Evolutionary conservation across 2,329 filamentous ascomycete species (phyloP).

Genomic region (Ilyonectria mors-panacis): DNA sequence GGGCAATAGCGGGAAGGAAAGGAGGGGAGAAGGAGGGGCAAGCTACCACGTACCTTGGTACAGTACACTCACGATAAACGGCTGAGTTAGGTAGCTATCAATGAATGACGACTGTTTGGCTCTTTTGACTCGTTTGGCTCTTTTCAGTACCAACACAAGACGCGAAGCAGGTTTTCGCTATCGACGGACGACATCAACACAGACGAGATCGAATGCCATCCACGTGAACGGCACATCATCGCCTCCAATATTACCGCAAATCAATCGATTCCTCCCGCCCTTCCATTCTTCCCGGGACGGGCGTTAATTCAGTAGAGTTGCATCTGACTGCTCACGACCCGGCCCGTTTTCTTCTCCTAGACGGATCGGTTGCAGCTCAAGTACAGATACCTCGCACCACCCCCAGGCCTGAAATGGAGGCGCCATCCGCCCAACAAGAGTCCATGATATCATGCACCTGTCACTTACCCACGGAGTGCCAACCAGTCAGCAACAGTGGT

Average conservation of each 20-base stretch:
- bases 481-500: conserved; percentile 26
- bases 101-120: conserved; percentile 1
- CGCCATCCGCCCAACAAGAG: conserved; percentile 15
- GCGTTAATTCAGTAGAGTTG: conserved; percentile 1
- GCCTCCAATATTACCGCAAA: conserved; percentile 29
- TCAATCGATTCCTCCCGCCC: conserved; percentile 1
- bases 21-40: conserved; percentile 34
- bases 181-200: neutral
- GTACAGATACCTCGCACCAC: conserved; percentile 26
- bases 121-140: neutral
- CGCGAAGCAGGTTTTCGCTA: neutral
- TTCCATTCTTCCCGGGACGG: conserved; percentile 6
- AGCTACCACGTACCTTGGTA: conserved; percentile 18
- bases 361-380: neutral
- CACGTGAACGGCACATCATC: conserved; percentile 16
- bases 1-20: conserved; percentile 5
- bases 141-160: neutral
- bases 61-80: neutral
- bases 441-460: conserved; percentile 35
- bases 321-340: conserved; percentile 15
- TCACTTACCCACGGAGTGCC: conserved; percentile 32
- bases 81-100: neutral
- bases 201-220: conserved; percentile 3
- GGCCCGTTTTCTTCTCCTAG: conserved; percentile 24
- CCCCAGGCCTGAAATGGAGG: neutral